Conservation (phyloP, 2,329 filamentous ascomycete genomes). For the Aspergillus versicolor region DNA sequence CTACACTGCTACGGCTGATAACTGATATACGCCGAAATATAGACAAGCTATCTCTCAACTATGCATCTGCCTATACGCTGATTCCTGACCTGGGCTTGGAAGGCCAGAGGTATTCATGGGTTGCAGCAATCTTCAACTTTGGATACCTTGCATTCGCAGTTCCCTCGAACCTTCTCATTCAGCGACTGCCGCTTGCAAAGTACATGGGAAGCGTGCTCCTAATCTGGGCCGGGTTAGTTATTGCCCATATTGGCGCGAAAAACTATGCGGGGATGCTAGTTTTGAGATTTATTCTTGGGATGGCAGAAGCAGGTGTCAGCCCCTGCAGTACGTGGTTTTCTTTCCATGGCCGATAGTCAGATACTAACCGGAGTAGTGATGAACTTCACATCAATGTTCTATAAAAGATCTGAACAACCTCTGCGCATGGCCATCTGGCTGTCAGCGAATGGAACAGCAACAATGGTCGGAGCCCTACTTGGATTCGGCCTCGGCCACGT, state of each 20-base stretch:
- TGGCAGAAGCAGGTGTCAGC: conserved; percentile 39
- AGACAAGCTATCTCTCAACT: conserved; percentile 33
- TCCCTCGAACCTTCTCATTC: conserved; percentile 43
- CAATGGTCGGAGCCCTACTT: conserved; percentile 38
- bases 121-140: conserved; percentile 46
- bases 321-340: conserved; percentile 25
- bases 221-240: conserved; percentile 44
- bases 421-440: conserved; percentile 38
- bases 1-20: too few species aligned
- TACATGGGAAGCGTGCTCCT: conserved; percentile 42
- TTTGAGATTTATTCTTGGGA: conserved; percentile 48
- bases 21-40: neutral
- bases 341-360: too few species aligned
- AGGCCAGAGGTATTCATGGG: conserved; percentile 47
- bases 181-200: conserved; percentile 44
- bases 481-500: conserved; percentile 37
- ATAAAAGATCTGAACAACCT: conserved; percentile 38
- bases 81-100: conserved; percentile 43
- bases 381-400: conserved; percentile 39
- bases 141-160: conserved; percentile 37
- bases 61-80: conserved; percentile 44
- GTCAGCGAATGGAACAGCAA: conserved; percentile 38
- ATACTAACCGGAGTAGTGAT: conserved; percentile 24
- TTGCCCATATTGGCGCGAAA: conserved; percentile 38
- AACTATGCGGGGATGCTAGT: conserved; percentile 46